Conservation (phyloP, 1,284 basidiomycete genomes). For the Sparassis latifolia region DNA sequence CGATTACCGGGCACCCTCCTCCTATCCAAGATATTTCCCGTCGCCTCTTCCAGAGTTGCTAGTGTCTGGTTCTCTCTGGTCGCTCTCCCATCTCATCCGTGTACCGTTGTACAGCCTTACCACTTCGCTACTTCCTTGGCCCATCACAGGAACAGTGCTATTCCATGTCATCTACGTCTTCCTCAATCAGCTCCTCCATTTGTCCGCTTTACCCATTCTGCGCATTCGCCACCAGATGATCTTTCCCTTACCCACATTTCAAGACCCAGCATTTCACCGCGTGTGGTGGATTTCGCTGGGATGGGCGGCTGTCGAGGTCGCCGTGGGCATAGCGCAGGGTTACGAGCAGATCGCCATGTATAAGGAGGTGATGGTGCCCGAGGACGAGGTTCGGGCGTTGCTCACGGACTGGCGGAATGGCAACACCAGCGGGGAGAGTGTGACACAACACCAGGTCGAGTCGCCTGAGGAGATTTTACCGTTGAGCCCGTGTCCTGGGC, state of each 20-base stretch:
- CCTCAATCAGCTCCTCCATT: constrained; percentile 45
- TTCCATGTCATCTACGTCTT: constrained; percentile 44
- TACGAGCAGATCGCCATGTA: constrained; percentile 63
- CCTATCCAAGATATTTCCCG: constrained; percentile 42
- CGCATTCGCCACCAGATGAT: constrained; percentile 41
- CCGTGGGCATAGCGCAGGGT: constrained; percentile 58
- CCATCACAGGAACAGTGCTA: constrained; percentile 35
- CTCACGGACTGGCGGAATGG: constrained; percentile 20
- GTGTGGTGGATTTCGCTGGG: constrained; percentile 73
- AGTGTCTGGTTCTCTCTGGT: constrained; percentile 52
- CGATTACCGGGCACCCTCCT: constrained; percentile 25
- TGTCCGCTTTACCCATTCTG: constrained; percentile 48
- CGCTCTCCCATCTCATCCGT: constrained; percentile 50
- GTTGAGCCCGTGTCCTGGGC: constrained; percentile 17
- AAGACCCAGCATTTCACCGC: constrained; percentile 51
- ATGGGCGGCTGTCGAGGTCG: constrained; percentile 60
- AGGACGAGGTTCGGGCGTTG: constrained; percentile 29
- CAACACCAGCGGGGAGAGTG: constrained; percentile 9
- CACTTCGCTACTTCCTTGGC: constrained; percentile 19
- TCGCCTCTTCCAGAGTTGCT: constrained; percentile 56
- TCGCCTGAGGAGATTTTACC: constrained; percentile 16
- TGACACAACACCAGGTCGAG: neutral
- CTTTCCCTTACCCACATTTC: constrained; percentile 41
- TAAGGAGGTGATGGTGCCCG: constrained; percentile 53
- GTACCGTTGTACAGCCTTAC: constrained; percentile 38